Conservation (phyloP, 331 rosid genomes). For the Quercus phellos region DNA sequence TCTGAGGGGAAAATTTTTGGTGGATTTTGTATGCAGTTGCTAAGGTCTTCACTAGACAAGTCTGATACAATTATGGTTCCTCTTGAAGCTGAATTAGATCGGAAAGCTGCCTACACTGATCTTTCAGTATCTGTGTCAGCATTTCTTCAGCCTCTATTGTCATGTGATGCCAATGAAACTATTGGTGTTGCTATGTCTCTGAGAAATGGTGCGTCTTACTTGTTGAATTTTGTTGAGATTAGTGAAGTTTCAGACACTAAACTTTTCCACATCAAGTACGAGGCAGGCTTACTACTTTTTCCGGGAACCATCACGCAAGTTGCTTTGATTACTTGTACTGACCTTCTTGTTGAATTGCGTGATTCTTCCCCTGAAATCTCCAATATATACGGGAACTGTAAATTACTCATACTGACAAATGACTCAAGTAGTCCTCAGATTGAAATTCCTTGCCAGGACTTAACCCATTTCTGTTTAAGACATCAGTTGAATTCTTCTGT, state of each 20-base stretch:
- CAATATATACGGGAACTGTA: slow-evolving; percentile 45
- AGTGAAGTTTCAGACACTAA: slow-evolving; percentile 47
- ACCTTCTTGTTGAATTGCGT: slow-evolving; percentile 25
- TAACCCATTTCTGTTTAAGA: slow-evolving; percentile 51
- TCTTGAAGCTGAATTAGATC: slow-evolving; percentile 65
- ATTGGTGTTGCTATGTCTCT: slow-evolving; percentile 50
- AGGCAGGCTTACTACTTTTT: slow-evolving; percentile 74
- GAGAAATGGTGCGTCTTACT: slow-evolving; percentile 51
- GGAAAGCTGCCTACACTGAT: slow-evolving; percentile 28
- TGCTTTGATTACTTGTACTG: slow-evolving; percentile 61
- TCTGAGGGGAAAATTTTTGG: slow-evolving; percentile 65
- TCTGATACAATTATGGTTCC: slow-evolving; percentile 73
- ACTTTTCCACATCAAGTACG: slow-evolving; percentile 51
- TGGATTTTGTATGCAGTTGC: slow-evolving; percentile 73
- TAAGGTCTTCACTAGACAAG: slow-evolving; percentile 60
- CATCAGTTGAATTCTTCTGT: slow-evolving; percentile 39
- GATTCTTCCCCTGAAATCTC: slow-evolving; percentile 32
- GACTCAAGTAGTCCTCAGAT: slow-evolving; percentile 62
- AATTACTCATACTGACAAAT: slow-evolving; percentile 62
- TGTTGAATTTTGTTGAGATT: slow-evolving; percentile 53
- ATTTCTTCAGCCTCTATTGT: slow-evolving; percentile 53
- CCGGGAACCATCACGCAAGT: slow-evolving; percentile 74
- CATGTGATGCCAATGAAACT: slow-evolving; percentile 44
- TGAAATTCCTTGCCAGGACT: slow-evolving; percentile 70
- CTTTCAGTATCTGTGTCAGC: slow-evolving; percentile 42